Evolutionary conservation across 1,284 basidiomycete genomes (phyloP).

Genomic region (Sparassis latifolia): DNA sequence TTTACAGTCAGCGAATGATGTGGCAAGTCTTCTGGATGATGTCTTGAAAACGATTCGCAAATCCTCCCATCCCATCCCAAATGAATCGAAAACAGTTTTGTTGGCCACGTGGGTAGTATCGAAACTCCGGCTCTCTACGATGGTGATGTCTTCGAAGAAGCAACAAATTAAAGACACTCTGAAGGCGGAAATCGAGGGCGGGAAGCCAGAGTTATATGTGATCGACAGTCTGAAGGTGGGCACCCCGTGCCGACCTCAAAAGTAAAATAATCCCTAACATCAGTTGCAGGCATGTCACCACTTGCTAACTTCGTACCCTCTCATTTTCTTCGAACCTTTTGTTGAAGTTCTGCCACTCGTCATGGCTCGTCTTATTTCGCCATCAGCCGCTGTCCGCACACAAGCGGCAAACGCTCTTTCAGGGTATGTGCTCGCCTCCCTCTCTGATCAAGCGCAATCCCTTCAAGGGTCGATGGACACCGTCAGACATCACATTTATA

Average conservation of each 20-base stretch:
- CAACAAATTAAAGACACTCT: conserved; percentile 27
- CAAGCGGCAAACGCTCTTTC: conserved; percentile 34
- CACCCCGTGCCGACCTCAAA: no score
- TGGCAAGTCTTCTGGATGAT: conserved; percentile 35
- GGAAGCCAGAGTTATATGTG: conserved; percentile 2
- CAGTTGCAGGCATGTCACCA: conserved; percentile 33
- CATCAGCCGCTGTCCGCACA: conserved; percentile 28
- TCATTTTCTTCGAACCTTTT: conserved; percentile 27
- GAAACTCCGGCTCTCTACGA: conserved; percentile 37
- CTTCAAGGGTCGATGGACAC: no score
- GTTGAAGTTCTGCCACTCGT: conserved; percentile 30
- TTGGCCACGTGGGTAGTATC: conserved; percentile 44
- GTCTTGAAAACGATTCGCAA: conserved; percentile 29
- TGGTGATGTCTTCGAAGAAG: conserved; percentile 27
- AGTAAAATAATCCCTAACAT: no score
- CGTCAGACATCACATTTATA: conserved; percentile 15
- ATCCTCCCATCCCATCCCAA: conserved; percentile 31
- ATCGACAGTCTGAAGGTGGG: conserved; percentile 40
- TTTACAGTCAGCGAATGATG: conserved; percentile 29
- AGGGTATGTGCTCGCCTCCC: conserved; percentile 30
- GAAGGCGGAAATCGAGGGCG: conserved; percentile 23
- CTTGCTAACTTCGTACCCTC: conserved; percentile 28
- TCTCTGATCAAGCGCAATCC: conserved; percentile 13
- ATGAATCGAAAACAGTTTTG: conserved; percentile 38
- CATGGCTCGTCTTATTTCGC: conserved; percentile 28